Conservation (phyloP, 2,329 filamentous ascomycete genomes). For the Zelopaecilomyces penicillatus region DNA sequence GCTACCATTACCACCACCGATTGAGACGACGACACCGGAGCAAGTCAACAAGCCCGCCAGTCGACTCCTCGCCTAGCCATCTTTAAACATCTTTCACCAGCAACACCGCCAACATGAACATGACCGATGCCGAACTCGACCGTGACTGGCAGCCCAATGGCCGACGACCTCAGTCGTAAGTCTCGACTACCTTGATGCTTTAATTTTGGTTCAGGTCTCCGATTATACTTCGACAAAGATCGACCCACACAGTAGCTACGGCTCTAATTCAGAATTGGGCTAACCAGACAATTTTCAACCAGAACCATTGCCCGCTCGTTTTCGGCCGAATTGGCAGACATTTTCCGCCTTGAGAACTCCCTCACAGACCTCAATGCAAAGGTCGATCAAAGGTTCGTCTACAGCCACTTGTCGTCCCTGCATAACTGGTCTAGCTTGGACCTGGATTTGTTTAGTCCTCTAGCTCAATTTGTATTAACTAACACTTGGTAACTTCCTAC, state of each 20-base stretch:
- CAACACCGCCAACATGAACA: slow-evolving; percentile 16
- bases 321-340: slow-evolving; percentile 75
- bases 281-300: slow-evolving; percentile 9
- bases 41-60: neutral
- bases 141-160: slow-evolving; percentile 73
- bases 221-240: no score
- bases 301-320: slow-evolving; percentile 86
- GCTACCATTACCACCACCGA: no score
- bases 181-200: slow-evolving; percentile 19
- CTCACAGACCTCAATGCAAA: slow-evolving; percentile 65
- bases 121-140: slow-evolving; percentile 62
- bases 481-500: slow-evolving; percentile 6
- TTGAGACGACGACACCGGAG: no score
- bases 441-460: neutral
- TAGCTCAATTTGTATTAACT: neutral
- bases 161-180: slow-evolving; percentile 76
- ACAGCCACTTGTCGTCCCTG: slow-evolving; percentile 2
- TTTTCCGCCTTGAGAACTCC: slow-evolving; percentile 80
- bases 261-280: no score
- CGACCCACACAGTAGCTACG: no score
- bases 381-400: slow-evolving; percentile 70
- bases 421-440: neutral
- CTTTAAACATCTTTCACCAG: neutral
- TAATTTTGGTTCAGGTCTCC: no score
- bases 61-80: neutral